These are phyloP conservation scores for Ampelomyces quisqualis DNA, from an alignment of 2,329 filamentous ascomycete species.

Conservation along the genomic window DNA sequence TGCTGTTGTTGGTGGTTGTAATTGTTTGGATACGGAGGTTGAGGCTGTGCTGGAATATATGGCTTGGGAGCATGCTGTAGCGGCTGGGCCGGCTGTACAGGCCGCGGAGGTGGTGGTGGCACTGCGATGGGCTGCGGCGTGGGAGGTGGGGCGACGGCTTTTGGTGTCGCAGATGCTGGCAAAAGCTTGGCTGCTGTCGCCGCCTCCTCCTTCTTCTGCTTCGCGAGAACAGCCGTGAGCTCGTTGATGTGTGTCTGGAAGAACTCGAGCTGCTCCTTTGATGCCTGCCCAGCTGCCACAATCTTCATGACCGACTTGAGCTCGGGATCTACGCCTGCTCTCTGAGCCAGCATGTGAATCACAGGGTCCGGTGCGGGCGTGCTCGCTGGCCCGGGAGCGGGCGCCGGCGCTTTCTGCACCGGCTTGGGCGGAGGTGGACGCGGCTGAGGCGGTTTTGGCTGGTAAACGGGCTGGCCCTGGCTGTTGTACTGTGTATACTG, in stretches of 20 bases:
- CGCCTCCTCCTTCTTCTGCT: slow-evolving; percentile 46
- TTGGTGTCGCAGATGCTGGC: slow-evolving; percentile 17
- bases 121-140: slow-evolving; percentile 12
- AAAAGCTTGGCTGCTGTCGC: slow-evolving; percentile 22
- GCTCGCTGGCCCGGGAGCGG: slow-evolving; percentile 23
- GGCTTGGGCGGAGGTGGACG: slow-evolving; percentile 38
- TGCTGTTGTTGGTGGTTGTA: slow-evolving; percentile 24
- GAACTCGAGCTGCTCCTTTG: slow-evolving; percentile 67
- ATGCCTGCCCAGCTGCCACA: slow-evolving; percentile 73
- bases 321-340: slow-evolving; percentile 70
- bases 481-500: slow-evolving; percentile 30
- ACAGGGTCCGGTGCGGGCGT: slow-evolving; percentile 66
- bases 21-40: slow-evolving; percentile 25
- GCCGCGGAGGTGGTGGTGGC: slow-evolving; percentile 17
- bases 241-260: slow-evolving; percentile 83
- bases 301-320: slow-evolving; percentile 80
- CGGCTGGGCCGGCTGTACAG: slow-evolving; percentile 15
- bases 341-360: slow-evolving; percentile 75
- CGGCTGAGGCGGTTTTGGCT: slow-evolving; percentile 26
- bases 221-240: slow-evolving; percentile 58
- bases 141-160: slow-evolving; percentile 13
- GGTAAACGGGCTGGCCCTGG: slow-evolving; percentile 16
- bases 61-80: slow-evolving; percentile 16
- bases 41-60: slow-evolving; percentile 17
- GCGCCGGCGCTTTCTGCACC: slow-evolving; percentile 24